A percentile compares a stretch with the other conserved stretches of the same genome.
Evolutionary conservation across 306 rosid genomes (phyloP).

Genomic region (Benincasa hispida): DNA sequence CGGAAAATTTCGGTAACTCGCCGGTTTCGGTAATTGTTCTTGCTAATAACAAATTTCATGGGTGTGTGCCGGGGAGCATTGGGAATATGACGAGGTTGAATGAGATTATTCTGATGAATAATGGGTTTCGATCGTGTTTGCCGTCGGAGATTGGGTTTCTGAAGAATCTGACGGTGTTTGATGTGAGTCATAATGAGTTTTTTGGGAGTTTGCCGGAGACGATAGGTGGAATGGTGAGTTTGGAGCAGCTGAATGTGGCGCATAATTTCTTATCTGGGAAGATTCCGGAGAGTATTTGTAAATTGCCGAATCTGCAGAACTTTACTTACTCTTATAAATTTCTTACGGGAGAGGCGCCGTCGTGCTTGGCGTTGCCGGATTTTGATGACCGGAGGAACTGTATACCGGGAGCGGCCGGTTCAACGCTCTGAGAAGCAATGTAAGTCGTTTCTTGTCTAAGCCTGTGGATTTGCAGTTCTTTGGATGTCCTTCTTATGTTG

Average conservation of each 20-base stretch:
- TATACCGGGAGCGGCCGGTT: conserved; percentile 41
- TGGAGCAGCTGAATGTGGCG: conserved; percentile 87
- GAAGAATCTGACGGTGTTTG: conserved; percentile 77
- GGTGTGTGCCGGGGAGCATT: conserved; percentile 74
- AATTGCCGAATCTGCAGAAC: conserved; percentile 56
- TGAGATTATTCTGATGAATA: conserved; percentile 74
- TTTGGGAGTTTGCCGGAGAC: conserved; percentile 61
- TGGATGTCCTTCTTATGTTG: conserved; percentile 33
- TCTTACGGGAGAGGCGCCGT: conserved; percentile 77
- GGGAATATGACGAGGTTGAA: conserved; percentile 74
- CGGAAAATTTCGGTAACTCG: conserved; percentile 82
- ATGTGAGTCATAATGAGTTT: conserved; percentile 68
- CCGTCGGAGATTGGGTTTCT: conserved; percentile 65
- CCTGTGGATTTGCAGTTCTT: conserved; percentile 69
- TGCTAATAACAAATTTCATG: conserved; percentile 79
- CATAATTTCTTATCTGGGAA: conserved; percentile 72
- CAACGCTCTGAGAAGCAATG: conserved; percentile 61
- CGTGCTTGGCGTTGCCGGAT: conserved; percentile 36
- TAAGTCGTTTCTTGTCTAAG: conserved; percentile 67
- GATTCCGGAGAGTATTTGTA: conserved; percentile 60
- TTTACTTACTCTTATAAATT: conserved; percentile 71
- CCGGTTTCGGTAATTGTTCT: conserved; percentile 91
- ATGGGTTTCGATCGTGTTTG: conserved; percentile 60
- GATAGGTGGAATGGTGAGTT: conserved; percentile 38
- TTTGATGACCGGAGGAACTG: conserved; percentile 65